These are phyloP conservation scores for Hypomontagnella monticulosa DNA, from an alignment of 495 filamentous ascomycete species.

Conservation along the genomic window DNA sequence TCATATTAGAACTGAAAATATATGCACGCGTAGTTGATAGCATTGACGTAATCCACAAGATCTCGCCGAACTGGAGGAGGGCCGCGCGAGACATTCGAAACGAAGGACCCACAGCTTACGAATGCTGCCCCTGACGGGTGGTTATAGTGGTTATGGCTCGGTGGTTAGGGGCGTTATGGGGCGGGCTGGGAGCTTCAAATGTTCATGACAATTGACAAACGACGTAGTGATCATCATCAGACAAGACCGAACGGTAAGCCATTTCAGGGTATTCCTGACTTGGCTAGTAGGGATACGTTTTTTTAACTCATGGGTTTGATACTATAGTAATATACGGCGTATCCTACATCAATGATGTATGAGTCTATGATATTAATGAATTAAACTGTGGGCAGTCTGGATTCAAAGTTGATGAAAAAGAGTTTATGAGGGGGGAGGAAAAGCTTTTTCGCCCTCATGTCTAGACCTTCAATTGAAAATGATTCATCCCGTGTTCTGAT, in stretches of 20 bases:
- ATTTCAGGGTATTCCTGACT: conserved; percentile 26
- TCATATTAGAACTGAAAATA: conserved; percentile 3
- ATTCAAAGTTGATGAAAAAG: conserved; percentile 16
- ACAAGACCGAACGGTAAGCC: conserved; percentile 24
- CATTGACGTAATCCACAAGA: conserved; percentile 35
- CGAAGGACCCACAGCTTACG: conserved; percentile 42
- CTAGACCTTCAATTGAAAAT: conserved; percentile 17
- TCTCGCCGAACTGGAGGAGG: conserved; percentile 31
- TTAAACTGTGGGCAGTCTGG: conserved; percentile 2
- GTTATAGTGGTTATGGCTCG: too few relatives aligned
- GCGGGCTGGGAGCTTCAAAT: conserved; percentile 16
- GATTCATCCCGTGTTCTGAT: conserved; percentile 23
- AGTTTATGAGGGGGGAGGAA: conserved; percentile 13
- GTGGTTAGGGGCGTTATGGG: conserved; percentile 1
- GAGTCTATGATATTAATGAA: too few relatives aligned
- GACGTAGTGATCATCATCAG: conserved; percentile 36
- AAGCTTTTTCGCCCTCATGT: conserved; percentile 31
- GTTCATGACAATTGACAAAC: conserved; percentile 35
- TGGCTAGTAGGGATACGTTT: conserved; percentile 16
- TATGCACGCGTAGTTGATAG: conserved; percentile 3
- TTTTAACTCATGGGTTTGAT: too few relatives aligned
- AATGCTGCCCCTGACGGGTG: conserved; percentile 36
- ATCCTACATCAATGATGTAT: background rate
- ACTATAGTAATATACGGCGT: too few relatives aligned
- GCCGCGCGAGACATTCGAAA: conserved; percentile 36